Evolutionary conservation across 768 basidiomycete species (phyloP).

Genomic region (Mycena venus): DNA sequence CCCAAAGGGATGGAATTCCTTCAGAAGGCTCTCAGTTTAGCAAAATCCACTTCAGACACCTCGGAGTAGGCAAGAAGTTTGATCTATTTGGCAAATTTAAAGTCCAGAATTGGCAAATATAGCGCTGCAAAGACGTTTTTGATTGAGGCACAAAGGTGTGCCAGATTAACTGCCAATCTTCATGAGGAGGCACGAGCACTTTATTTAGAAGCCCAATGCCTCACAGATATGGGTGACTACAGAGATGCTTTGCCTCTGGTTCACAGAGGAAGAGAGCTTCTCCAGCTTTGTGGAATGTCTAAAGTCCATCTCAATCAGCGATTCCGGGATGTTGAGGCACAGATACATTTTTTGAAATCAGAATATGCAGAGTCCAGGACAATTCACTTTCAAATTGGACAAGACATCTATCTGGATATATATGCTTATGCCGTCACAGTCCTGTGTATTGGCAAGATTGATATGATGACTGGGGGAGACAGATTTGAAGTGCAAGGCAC

Average conservation of each 20-base stretch:
- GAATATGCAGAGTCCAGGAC: background rate
- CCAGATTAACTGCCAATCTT: background rate
- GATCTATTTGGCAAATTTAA: background rate
- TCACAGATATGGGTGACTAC: background rate
- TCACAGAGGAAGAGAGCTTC: background rate
- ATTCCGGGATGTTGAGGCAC: background rate
- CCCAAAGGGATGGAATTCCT: background rate
- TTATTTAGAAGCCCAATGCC: background rate
- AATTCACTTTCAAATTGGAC: background rate
- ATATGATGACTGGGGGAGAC: background rate
- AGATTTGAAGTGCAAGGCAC: background rate
- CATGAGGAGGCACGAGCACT: background rate
- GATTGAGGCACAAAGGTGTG: too few relatives aligned
- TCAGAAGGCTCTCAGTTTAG: background rate
- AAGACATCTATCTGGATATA: background rate
- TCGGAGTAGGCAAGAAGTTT: background rate
- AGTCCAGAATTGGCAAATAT: background rate
- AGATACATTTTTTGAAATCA: conserved; percentile 6
- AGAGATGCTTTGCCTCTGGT: background rate
- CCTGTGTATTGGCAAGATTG: background rate
- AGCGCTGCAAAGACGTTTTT: background rate
- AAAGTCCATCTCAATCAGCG: background rate
- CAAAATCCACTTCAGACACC: background rate
- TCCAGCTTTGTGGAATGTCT: background rate
- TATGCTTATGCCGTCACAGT: background rate